Evolutionary conservation across 768 basidiomycete species (phyloP), one percentile per base, ranked within the genome.

Genomic region (Suillus discolor): DNA sequence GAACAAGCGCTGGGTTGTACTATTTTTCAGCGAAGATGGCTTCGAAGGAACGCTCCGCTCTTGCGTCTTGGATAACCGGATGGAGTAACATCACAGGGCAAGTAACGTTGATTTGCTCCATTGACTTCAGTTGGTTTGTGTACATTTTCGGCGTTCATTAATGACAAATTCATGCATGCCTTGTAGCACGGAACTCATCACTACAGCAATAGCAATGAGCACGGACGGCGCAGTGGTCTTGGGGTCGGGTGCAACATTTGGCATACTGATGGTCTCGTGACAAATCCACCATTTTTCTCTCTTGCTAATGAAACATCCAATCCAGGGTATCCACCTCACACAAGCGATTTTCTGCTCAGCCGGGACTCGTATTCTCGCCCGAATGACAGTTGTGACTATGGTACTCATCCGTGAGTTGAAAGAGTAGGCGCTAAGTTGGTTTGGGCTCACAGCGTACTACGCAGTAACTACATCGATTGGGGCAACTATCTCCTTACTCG

Each of bases 21-120:
- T 73, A 74, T 60, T 75, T 74, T 20, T 71, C 71, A 34, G 73
- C 73, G 9, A 73, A 73, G 49, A 74, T 73, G 73, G 71, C 70
- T 23, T 67, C 73, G 11, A 54, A 69, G 65, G 67, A 71, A 36
- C 66, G 57, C 11, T 73, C 72, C 20, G 69, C 74, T 4, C 74
- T 74, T 66, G 68, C 70, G 38, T 73, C 70, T 41, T 74, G 73
- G 70, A 69, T 73, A 59, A 74, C 73, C 7, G 74, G 73, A 57
- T 75, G 73, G 74, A 71, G 72, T n/a, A 74, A 74, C 31, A 62
- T 74, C 16, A 71, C 71, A 1, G 68, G 74, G 13, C 72, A 75
- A 53, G 66, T 72, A n/a, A 68, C 74, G 39, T 60, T 74, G 25
- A 69, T 74, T 25, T 75, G 69, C 18, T 75, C 72, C 3, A 71